Conservation (phyloP, 768 basidiomycete genomes). For the Tulasnella sp. region DNA sequence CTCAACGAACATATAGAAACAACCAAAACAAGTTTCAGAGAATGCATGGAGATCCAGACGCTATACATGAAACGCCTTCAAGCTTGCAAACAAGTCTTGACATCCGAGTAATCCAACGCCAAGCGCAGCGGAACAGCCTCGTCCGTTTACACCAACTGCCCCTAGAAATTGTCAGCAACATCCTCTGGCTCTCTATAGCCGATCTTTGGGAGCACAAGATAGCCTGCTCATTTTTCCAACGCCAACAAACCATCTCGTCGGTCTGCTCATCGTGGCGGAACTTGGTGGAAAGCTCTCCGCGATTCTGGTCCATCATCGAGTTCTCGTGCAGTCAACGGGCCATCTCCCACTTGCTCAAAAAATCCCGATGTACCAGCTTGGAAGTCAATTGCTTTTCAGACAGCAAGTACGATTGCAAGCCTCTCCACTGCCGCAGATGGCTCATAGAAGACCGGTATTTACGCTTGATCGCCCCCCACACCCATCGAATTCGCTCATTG, state of each 20-base stretch:
- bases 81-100: not conserved
- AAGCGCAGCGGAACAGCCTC: not conserved
- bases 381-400: not conserved
- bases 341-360: not conserved
- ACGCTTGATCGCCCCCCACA: not conserved
- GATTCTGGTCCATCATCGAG: constrained; percentile 4
- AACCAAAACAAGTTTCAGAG: not conserved
- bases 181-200: not conserved
- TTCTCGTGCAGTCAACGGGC: not conserved
- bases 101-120: not conserved
- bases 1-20: not conserved
- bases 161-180: not conserved
- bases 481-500: not conserved
- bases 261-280: not conserved
- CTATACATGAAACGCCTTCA: not conserved
- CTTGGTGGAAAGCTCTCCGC: not conserved
- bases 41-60: not conserved
- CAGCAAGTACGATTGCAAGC: not conserved
- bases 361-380: not conserved
- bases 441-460: too few relatives aligned
- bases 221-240: not conserved
- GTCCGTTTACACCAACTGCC: not conserved
- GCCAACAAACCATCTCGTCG: not conserved
- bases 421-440: not conserved
- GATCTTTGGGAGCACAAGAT: not conserved